phyloP scores from a whole-genome alignment of 2,329 filamentous ascomycete genomes.

The Claviceps pazoutovae region DNA sequence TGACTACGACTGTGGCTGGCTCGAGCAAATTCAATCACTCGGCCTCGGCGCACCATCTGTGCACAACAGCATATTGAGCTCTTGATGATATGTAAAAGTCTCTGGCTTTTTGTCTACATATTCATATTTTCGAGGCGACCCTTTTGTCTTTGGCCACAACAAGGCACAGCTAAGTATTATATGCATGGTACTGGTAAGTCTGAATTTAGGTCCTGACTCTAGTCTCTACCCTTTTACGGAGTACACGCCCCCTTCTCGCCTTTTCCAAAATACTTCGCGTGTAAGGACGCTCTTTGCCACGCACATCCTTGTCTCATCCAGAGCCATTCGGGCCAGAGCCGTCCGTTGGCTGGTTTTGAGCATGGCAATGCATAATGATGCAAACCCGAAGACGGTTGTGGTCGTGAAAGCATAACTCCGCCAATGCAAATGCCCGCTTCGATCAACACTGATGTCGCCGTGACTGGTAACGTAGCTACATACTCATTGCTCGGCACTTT shows the following conservation, averaged over 20 bases:
- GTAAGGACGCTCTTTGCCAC: background rate
- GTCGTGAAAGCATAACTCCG: background rate
- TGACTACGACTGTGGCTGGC: background rate
- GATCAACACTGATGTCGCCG: background rate
- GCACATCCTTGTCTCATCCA: background rate
- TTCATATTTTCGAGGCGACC: too few species aligned
- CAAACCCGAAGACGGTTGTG: background rate
- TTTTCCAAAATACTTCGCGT: too few species aligned
- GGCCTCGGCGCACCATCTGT: background rate
- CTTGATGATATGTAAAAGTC: background rate
- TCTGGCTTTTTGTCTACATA: background rate
- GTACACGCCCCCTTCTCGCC: too few species aligned
- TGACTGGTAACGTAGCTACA: background rate
- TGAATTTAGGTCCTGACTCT: background rate
- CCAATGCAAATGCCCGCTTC: background rate
- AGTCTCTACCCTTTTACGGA: background rate
- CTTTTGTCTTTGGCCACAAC: background rate
- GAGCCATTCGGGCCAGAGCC: background rate
- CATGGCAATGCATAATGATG: background rate
- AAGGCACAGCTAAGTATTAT: background rate
- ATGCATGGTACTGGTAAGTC: background rate
- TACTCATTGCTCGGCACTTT: background rate
- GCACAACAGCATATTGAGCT: background rate
- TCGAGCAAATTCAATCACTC: background rate
- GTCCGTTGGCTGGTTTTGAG: background rate